These are phyloP conservation scores for Eleusine indica DNA, from an alignment of 176 grass and related monocot species.

Conservation along the genomic window DNA sequence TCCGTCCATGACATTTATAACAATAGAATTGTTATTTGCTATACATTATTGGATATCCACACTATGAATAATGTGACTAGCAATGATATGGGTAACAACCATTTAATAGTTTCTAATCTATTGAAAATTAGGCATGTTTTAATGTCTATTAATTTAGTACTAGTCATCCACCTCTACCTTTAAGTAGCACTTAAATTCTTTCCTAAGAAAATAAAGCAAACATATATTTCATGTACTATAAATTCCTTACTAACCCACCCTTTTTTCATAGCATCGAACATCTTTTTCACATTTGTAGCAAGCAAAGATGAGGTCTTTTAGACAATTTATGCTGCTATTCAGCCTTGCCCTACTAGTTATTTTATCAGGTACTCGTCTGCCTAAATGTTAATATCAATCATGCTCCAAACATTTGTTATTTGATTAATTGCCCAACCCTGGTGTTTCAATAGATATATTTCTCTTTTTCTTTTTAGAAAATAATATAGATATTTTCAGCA, in stretches of 20 bases:
- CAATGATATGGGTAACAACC: no score
- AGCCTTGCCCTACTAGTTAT: constrained; percentile 6
- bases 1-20: no score
- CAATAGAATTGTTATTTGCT: no score
- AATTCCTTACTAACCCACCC: not conserved
- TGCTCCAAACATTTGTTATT: not conserved
- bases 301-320: not conserved
- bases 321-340: not conserved
- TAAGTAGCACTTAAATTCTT: not conserved
- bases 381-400: not conserved
- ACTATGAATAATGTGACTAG: no score
- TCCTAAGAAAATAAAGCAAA: not conserved
- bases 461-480: not conserved
- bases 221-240: not conserved
- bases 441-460: not conserved
- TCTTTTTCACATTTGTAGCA: not conserved
- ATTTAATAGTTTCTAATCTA: no score
- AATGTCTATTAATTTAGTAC: no score
- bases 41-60: no score
- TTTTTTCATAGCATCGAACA: not conserved
- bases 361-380: not conserved
- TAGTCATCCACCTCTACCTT: not conserved
- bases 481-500: not conserved
- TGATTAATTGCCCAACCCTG: no score
- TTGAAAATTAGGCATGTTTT: no score